Evolutionary conservation across 495 filamentous ascomycete genomes (phyloP).

Genomic region (Talaromyces thailandensis): DNA sequence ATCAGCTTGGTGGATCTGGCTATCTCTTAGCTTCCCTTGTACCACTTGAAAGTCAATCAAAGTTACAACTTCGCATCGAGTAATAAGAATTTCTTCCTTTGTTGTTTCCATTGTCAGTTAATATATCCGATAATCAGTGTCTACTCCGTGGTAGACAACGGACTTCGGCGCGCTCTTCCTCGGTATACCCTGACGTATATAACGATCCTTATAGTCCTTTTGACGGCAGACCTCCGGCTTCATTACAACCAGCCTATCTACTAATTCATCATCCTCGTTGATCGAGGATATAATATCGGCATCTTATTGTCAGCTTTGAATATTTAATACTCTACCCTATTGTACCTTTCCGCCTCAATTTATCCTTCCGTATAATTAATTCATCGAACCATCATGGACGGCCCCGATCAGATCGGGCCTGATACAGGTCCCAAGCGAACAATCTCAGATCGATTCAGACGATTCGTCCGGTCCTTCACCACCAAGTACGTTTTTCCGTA

Average conservation of each 20-base stretch:
- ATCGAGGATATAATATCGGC: neutral
- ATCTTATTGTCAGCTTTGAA: neutral
- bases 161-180: neutral
- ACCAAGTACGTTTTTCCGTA: slow-evolving; percentile 34
- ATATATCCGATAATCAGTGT: neutral
- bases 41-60: neutral
- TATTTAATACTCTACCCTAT: neutral
- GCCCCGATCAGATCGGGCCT: slow-evolving; percentile 44
- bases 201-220: neutral
- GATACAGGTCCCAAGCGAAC: slow-evolving; percentile 31
- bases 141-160: neutral
- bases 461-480: slow-evolving; percentile 32
- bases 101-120: neutral
- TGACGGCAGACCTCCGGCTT: neutral
- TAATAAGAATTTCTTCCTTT: neutral
- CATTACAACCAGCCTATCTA: neutral
- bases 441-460: slow-evolving; percentile 24
- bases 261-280: neutral
- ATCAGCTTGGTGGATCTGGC: neutral
- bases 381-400: slow-evolving; percentile 25
- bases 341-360: neutral
- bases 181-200: neutral
- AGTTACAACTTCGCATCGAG: slow-evolving; percentile 4
- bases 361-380: neutral
- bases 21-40: neutral